phyloP scores from a whole-genome alignment of 2,329 filamentous ascomycete genomes.

The Didymella keratinophila region DNA sequence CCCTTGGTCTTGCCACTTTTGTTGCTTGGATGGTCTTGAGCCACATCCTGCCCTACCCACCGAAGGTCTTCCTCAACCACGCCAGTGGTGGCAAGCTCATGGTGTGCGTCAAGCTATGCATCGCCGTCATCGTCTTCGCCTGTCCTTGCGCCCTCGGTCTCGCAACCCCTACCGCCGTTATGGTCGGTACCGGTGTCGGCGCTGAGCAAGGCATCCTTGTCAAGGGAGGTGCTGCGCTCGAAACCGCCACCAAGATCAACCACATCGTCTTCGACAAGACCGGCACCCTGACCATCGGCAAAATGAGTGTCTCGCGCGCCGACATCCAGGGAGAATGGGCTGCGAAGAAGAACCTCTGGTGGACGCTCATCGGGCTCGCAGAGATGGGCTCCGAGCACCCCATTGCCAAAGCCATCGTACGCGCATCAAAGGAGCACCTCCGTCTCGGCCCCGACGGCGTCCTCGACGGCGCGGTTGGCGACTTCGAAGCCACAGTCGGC shows the following conservation, averaged over 20 bases:
- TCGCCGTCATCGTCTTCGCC: conserved; percentile 97
- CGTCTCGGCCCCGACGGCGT: conserved; percentile 74
- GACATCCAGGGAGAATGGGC: conserved; percentile 75
- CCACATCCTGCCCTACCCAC: conserved; percentile 83
- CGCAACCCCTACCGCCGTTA: conserved; percentile 94
- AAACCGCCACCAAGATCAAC: conserved; percentile 87
- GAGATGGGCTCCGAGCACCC: conserved; percentile 97
- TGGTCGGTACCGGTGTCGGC: conserved; percentile 98
- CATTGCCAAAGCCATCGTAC: conserved; percentile 86
- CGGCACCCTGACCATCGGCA: conserved; percentile 90
- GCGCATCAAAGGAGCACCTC: conserved; percentile 77
- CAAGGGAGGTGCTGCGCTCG: conserved; percentile 91
- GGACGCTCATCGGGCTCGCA: conserved; percentile 92
- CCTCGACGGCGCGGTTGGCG: conserved; percentile 82
- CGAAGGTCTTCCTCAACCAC: conserved; percentile 82
- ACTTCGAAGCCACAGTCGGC: conserved; percentile 84
- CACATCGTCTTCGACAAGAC: conserved; percentile 96
- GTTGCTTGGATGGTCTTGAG: conserved; percentile 93
- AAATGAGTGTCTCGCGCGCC: conserved; percentile 86
- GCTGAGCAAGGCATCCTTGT: conserved; percentile 97
- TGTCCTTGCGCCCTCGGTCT: conserved; percentile 97
- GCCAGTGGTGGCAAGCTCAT: conserved; percentile 90
- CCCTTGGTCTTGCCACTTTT: conserved; percentile 85
- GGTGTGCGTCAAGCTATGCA: conserved; percentile 96
- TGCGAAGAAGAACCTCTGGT: conserved; percentile 79